These are phyloP conservation scores for Eimeria necatrix DNA, from an alignment of 169 alveolate genomes.

Conservation along the genomic window DNA sequence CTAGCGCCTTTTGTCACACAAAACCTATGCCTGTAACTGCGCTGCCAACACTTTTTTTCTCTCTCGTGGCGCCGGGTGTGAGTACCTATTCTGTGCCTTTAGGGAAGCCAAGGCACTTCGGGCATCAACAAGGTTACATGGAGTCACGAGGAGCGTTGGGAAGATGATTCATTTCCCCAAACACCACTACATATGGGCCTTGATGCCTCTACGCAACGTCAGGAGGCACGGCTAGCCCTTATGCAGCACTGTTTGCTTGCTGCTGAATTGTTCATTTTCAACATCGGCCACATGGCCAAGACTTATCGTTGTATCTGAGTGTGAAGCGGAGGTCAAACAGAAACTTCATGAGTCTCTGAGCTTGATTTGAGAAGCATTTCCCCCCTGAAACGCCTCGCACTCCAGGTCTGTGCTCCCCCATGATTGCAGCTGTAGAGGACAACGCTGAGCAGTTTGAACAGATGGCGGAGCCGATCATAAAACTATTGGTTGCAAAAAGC, in stretches of 20 bases:
- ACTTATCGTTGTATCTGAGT: neutral
- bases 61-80: too few relatives aligned
- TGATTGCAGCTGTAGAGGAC: slow-evolving; percentile 53
- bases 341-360: neutral
- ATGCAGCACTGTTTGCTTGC: neutral
- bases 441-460: slow-evolving; percentile 43
- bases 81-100: neutral
- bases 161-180: neutral
- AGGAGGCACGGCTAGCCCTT: slow-evolving; percentile 71
- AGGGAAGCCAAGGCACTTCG: slow-evolving; percentile 15
- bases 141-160: neutral
- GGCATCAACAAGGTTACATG: neutral
- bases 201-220: slow-evolving; percentile 69
- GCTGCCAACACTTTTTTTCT: too few relatives aligned
- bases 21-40: too few relatives aligned
- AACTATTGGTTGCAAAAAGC: slow-evolving; percentile 49
- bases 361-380: neutral
- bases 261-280: neutral
- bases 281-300: neutral
- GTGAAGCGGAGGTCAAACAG: neutral
- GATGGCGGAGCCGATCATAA: slow-evolving; percentile 40
- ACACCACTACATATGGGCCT: slow-evolving; percentile 18
- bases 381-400: neutral
- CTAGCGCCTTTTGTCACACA: too few relatives aligned
- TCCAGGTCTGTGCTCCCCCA: neutral